Base-by-base conservation (phyloP, 257 asterid genomes). In the Solanum microdontum region DNA sequence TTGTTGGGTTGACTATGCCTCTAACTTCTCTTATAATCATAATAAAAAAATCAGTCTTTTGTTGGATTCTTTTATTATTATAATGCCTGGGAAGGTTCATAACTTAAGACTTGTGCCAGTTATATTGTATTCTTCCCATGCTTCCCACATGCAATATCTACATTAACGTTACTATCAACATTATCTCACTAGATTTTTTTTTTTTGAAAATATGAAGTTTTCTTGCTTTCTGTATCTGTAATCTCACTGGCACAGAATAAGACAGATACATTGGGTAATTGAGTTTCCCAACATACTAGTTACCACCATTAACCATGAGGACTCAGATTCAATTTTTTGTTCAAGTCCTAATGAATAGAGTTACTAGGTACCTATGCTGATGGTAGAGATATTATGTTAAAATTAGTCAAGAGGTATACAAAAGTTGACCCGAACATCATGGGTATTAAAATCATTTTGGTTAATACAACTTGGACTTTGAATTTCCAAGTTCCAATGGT, bases 141-240 rank as follows among this genome's bases (percentile, higher is more conserved):
- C 87, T 90, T 82, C 87, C 89, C 95, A 92, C 93, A 88, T 93
- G 95, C 93, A 91, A 76, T 73, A 68, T 13, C 87, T 87, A 21
- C 32, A 30, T 10, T 13, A 79, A 79, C 84, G 28, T 30, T 82
- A 19, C 30, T 24, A 48, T 82, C 85, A 82, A 30, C 70, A 48
- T 74, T 73, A 21, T 48, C 70, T 82, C 64, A 48, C 85, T 48
- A 82, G 43, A 82, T n/a, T n/a, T n/a, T n/a, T n/a, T n/a, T n/a
- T n/a, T n/a, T 45, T 48, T 30, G 6, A 82, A 82, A 82, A 23
- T 5, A 28, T 17, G 12, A 43, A 48, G 4, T 23, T 74, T 64
- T n/a, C 17, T 64, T 21, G 82, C 51, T 36, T 36, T 12, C 51
- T 74, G 30, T 21, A 21, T 82, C 70, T 48, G 69, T 82, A 82